These are phyloP conservation scores for Phanerochaete carnosa DNA, from an alignment of 768 basidiomycete species.

Conservation along the genomic window DNA sequence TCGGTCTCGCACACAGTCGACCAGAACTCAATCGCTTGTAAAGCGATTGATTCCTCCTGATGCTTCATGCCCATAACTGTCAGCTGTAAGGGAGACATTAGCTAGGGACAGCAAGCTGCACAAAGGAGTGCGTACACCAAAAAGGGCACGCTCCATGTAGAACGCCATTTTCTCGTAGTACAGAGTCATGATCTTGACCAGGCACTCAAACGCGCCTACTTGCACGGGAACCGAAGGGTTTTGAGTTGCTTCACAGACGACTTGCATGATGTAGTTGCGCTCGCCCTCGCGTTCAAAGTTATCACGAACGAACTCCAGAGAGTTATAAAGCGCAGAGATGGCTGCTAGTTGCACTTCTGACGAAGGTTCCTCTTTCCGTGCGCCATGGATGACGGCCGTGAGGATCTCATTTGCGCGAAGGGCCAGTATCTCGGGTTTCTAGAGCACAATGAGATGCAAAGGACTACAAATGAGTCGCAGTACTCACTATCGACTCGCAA, in stretches of 20 bases:
- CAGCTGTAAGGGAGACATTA: constrained; percentile 45
- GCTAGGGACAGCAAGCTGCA: not conserved
- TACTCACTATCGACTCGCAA: constrained; percentile 91
- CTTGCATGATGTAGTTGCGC: constrained; percentile 99
- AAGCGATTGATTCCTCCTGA: constrained; percentile 81
- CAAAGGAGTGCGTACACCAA: constrained; percentile 66
- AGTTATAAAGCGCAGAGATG: constrained; percentile 90
- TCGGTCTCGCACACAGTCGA: constrained; percentile 99
- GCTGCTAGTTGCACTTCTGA: constrained; percentile 90
- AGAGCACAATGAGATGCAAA: not conserved
- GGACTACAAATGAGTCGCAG: not conserved
- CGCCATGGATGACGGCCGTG: constrained; percentile 97
- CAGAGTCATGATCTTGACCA: constrained; percentile 94
- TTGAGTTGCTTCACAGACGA: constrained; percentile 98
- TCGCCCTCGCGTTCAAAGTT: constrained; percentile 99
- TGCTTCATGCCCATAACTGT: constrained; percentile 99
- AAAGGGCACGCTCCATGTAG: constrained; percentile 99
- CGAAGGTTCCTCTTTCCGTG: constrained; percentile 92
- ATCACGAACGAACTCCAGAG: constrained; percentile 94
- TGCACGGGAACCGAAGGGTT: constrained; percentile 76
- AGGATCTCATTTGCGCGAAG: constrained; percentile 94
- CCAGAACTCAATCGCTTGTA: constrained; percentile 99
- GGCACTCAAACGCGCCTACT: constrained; percentile 93
- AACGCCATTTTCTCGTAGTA: constrained; percentile 99
- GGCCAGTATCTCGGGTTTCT: constrained; percentile 93